Evolutionary conservation across 805 yeast species (phyloP).

Genomic region (Candida cerambycidarum): DNA sequence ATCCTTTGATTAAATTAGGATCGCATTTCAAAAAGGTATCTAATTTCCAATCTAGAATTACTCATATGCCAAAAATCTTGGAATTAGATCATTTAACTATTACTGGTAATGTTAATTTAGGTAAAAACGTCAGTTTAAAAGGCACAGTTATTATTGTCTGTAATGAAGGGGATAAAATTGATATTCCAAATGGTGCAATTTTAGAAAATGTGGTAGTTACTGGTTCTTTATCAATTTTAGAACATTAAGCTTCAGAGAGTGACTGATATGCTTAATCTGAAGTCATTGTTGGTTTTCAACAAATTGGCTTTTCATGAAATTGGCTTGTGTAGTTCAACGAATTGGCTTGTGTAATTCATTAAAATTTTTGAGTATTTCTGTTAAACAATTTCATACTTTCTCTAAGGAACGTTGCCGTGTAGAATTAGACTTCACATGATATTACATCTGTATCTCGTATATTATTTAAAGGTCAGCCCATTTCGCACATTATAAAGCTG

Average conservation of each 20-base stretch:
- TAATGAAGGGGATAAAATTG: constrained; percentile 94
- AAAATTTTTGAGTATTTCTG: no score
- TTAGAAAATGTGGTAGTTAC: constrained; percentile 96
- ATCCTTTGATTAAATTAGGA: constrained; percentile 94
- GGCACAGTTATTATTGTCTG: constrained; percentile 98
- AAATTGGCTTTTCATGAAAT: no score
- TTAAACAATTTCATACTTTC: no score
- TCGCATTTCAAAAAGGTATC: constrained; percentile 95
- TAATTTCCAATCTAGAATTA: constrained; percentile 83
- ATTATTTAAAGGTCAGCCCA: no score
- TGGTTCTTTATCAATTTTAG: constrained; percentile 91
- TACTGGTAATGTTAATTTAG: constrained; percentile 92
- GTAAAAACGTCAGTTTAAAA: constrained; percentile 85
- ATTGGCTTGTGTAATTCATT: no score
- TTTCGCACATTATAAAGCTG: no score
- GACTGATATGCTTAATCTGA: no score
- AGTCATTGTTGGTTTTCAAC: no score
- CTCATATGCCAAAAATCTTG: constrained; percentile 93
- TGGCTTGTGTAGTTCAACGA: no score
- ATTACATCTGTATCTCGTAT: no score
- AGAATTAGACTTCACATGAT: no score
- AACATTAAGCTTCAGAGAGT: constrained; percentile 51
- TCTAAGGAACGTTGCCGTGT: no score
- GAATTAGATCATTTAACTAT: constrained; percentile 97
- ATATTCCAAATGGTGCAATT: constrained; percentile 94